These are phyloP conservation scores for Wickerhamomyces xylosicus DNA, from an alignment of 805 yeast genomes.

Conservation along the genomic window DNA sequence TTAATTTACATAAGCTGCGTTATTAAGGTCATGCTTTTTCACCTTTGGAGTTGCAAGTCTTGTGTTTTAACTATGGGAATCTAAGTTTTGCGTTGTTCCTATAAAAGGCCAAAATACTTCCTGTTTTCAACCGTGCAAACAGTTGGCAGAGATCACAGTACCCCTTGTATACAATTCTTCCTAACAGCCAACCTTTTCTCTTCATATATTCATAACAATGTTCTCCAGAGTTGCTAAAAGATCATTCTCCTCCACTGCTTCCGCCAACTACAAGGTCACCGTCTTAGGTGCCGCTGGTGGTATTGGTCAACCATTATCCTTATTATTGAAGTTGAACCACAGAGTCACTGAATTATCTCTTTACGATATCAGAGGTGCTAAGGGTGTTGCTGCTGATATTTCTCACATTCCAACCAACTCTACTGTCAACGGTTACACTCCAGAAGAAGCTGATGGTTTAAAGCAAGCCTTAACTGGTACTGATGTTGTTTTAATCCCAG, in stretches of 20 bases:
- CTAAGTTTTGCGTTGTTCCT: too few relatives aligned
- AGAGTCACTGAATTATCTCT: conserved; percentile 79
- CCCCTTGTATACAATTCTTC: too few relatives aligned
- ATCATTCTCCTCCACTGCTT: conserved; percentile 57
- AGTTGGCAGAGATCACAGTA: too few relatives aligned
- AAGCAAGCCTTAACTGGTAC: conserved; percentile 59
- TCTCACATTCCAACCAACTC: conserved; percentile 93
- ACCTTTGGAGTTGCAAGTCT: too few relatives aligned
- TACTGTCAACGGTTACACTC: conserved; percentile 77
- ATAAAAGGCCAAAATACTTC: too few relatives aligned
- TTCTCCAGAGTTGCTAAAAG: conserved; percentile 47
- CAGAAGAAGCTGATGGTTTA: conserved; percentile 68
- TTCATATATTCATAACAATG: conserved; percentile 26
- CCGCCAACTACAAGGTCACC: conserved; percentile 67
- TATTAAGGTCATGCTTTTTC: too few relatives aligned
- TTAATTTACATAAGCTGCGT: too few relatives aligned
- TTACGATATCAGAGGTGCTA: conserved; percentile 86
- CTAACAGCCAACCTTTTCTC: too few relatives aligned
- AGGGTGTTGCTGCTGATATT: conserved; percentile 95
- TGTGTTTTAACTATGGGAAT: too few relatives aligned
- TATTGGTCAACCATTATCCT: conserved; percentile 84
- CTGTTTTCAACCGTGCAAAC: too few relatives aligned
- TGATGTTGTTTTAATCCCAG: conserved; percentile 85
- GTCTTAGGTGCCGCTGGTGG: conserved; percentile 89
- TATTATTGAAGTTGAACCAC: conserved; percentile 77